A percentile compares a stretch with the other conserved stretches of the same genome.
These are phyloP conservation scores for Nicotiana tomentosiformis DNA, from an alignment of 257 asterid species.

Conservation along the genomic window DNA sequence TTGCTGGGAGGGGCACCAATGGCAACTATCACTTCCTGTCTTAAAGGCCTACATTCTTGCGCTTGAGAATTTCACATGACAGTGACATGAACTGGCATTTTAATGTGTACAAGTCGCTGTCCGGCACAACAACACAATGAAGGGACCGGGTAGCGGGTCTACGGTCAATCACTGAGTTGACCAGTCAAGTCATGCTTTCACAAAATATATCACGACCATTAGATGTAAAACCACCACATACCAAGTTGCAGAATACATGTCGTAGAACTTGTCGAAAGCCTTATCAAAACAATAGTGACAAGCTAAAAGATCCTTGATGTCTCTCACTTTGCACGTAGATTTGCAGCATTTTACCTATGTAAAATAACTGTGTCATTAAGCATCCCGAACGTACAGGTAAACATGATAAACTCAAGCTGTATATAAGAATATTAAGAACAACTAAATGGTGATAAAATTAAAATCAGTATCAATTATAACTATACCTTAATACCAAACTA, in stretches of 20 bases:
- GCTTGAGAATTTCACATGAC: neutral
- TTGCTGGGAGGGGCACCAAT: neutral
- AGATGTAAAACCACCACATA: slow-evolving; percentile 20
- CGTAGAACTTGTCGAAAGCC: slow-evolving; percentile 86
- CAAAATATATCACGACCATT: neutral
- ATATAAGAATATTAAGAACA: neutral
- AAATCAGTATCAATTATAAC: neutral
- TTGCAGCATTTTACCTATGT: slow-evolving; percentile 83
- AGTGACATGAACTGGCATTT: neutral
- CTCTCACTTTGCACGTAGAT: slow-evolving; percentile 68
- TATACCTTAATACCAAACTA: neutral
- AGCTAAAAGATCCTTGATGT: slow-evolving; percentile 63
- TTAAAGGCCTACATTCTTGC: neutral
- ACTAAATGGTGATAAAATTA: neutral
- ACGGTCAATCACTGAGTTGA: neutral
- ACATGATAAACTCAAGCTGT: neutral
- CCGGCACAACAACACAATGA: neutral
- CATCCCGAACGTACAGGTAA: neutral
- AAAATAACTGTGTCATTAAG: neutral
- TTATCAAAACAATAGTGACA: slow-evolving; percentile 72
- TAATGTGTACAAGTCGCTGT: neutral
- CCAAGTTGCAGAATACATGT: slow-evolving; percentile 82
- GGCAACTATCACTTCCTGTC: neutral
- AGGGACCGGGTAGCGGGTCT: neutral
- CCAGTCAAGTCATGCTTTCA: neutral